Conservation (phyloP, 805 yeast genomes). For the Hanseniaspora lachancei region DNA sequence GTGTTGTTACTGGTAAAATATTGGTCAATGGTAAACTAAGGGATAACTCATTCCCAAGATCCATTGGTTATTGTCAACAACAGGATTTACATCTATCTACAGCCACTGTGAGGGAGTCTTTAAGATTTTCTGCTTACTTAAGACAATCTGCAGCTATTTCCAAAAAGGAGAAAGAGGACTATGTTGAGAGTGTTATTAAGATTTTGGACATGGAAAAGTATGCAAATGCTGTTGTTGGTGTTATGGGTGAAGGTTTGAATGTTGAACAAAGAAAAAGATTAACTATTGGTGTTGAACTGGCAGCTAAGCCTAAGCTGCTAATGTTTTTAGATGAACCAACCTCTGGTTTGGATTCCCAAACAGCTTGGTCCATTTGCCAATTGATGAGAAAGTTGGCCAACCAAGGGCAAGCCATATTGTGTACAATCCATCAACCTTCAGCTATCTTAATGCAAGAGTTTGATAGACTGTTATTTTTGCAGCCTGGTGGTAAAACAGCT, state of each 20-base stretch:
- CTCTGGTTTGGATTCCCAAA: constrained; percentile 48
- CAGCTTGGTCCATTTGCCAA: constrained; percentile 48
- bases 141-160: constrained; percentile 44
- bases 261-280: constrained; percentile 49
- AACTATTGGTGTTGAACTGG: constrained; percentile 52
- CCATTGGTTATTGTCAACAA: constrained; percentile 60
- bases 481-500: constrained; percentile 59
- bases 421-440: constrained; percentile 61
- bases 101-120: constrained; percentile 59
- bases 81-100: constrained; percentile 54
- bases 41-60: constrained; percentile 40
- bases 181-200: constrained; percentile 49
- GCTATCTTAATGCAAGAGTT: constrained; percentile 49
- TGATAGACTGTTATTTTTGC: constrained; percentile 47
- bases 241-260: constrained; percentile 48
- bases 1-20: constrained; percentile 51
- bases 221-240: constrained; percentile 61
- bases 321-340: constrained; percentile 54
- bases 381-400: constrained; percentile 44
- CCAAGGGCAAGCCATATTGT: constrained; percentile 55
- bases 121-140: constrained; percentile 47
- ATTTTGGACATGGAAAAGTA: constrained; percentile 49
- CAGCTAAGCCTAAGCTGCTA: constrained; percentile 45
- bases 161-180: constrained; percentile 41
- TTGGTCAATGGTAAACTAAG: constrained; percentile 44